phyloP scores from a whole-genome alignment of 305 asterid species.

The Fraxinus floribunda region DNA sequence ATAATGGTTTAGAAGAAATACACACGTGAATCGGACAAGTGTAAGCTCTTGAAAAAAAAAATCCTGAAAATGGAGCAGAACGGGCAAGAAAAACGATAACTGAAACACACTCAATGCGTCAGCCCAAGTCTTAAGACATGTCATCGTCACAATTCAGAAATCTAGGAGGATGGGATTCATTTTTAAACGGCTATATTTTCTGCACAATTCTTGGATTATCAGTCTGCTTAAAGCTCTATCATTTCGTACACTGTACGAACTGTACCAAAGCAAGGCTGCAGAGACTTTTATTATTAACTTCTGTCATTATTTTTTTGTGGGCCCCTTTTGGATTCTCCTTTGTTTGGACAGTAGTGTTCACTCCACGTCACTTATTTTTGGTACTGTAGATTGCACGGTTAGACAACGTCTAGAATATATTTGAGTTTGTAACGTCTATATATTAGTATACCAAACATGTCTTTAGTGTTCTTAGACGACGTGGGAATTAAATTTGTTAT shows the following conservation, averaged over 20 bases:
- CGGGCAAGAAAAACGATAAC: background rate
- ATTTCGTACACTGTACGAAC: background rate
- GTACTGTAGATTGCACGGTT: background rate
- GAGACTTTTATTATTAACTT: background rate
- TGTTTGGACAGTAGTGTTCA: background rate
- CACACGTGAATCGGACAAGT: background rate
- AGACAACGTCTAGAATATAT: background rate
- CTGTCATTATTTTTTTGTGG: background rate
- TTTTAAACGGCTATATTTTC: slow-evolving; percentile 4
- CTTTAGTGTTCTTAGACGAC: background rate
- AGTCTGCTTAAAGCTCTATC: background rate
- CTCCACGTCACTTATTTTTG: background rate
- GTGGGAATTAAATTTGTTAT: background rate
- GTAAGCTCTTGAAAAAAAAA: background rate
- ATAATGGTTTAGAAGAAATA: background rate
- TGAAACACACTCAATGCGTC: background rate
- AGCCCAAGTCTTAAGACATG: background rate
- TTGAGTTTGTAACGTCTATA: background rate
- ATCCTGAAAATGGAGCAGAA: background rate
- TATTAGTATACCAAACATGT: background rate
- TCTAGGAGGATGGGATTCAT: background rate
- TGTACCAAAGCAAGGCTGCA: background rate
- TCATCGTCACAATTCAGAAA: background rate
- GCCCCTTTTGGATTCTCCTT: background rate
- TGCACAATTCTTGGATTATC: background rate